These are phyloP conservation scores for Adansonia grandidieri DNA, from an alignment of 441 rosid genomes.

Conservation along the genomic window DNA sequence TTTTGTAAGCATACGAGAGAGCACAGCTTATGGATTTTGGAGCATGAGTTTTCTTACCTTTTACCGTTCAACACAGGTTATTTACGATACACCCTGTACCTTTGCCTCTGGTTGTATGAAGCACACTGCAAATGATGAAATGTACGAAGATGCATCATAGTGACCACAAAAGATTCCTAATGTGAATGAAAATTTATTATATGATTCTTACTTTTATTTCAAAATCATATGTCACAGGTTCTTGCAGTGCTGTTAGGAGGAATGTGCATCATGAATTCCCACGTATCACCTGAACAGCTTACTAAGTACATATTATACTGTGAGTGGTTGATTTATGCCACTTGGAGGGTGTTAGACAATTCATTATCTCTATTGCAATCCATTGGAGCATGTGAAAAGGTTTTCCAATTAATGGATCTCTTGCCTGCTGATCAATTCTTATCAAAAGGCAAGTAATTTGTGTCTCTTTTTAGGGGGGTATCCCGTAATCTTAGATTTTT, in stretches of 20 bases:
- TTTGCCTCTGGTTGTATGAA: conserved; percentile 22
- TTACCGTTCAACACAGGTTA: conserved; percentile 57
- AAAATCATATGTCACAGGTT: conserved; percentile 33
- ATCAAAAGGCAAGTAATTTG: conserved; percentile 39
- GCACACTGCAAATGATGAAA: background rate
- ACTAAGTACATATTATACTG: conserved; percentile 48
- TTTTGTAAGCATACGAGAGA: conserved; percentile 44
- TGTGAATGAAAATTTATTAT: conserved; percentile 4
- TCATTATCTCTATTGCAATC: conserved; percentile 42
- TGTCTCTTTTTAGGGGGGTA: background rate
- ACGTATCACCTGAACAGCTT: conserved; percentile 45
- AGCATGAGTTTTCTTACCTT: conserved; percentile 49
- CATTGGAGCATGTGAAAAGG: conserved; percentile 50
- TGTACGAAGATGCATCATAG: background rate
- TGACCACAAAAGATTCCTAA: background rate
- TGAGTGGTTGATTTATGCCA: conserved; percentile 56
- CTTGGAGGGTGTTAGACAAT: conserved; percentile 53
- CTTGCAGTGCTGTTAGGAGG: conserved; percentile 50
- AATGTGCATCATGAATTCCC: conserved; percentile 41
- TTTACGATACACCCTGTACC: conserved; percentile 6
- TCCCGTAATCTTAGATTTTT: background rate
- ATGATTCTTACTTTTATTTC: background rate
- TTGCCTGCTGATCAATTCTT: conserved; percentile 37
- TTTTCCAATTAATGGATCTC: conserved; percentile 46
- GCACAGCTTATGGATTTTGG: conserved; percentile 51